These are phyloP conservation scores for Carex sylvatica DNA, from an alignment of 202 grass and related monocot genomes.

Conservation along the genomic window DNA sequence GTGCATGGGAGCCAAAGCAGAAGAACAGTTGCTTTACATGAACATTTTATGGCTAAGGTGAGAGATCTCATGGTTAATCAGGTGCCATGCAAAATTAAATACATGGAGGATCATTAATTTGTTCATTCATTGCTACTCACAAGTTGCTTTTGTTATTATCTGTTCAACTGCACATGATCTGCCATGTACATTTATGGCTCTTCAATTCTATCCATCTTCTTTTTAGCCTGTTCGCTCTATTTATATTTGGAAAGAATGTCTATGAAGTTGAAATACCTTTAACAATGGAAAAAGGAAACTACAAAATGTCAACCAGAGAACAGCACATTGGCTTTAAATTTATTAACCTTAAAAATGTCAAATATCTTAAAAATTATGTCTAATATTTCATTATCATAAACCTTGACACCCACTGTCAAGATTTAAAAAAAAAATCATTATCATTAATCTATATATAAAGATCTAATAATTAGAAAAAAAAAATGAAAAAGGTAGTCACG, in stretches of 20 bases:
- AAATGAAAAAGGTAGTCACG: too few species aligned
- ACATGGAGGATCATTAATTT: neutral
- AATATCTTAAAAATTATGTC: neutral
- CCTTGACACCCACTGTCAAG: too few species aligned
- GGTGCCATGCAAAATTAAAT: neutral
- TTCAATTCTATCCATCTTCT: neutral
- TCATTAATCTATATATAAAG: neutral
- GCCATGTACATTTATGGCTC: slow-evolving; percentile 21
- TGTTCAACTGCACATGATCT: slow-evolving; percentile 13
- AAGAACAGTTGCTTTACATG: slow-evolving; percentile 15
- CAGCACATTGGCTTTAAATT: neutral
- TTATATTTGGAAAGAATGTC: neutral
- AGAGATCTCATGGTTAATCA: slow-evolving; percentile 6
- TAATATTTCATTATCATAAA: neutral
- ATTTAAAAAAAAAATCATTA: neutral
- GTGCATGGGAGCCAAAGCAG: slow-evolving; percentile 19
- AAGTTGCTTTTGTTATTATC: slow-evolving; percentile 17
- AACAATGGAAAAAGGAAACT: neutral
- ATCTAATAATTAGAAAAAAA: neutral
- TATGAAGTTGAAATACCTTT: neutral
- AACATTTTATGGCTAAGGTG: slow-evolving; percentile 5
- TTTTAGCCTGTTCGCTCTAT: neutral
- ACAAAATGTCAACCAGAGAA: neutral
- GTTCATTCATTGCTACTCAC: slow-evolving; percentile 27
- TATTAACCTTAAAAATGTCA: too few species aligned